A percentile compares a stretch with the other conserved stretches of the same genome.
Evolutionary conservation across 768 basidiomycete genomes (phyloP).

Genomic region (Calocera viscosa): DNA sequence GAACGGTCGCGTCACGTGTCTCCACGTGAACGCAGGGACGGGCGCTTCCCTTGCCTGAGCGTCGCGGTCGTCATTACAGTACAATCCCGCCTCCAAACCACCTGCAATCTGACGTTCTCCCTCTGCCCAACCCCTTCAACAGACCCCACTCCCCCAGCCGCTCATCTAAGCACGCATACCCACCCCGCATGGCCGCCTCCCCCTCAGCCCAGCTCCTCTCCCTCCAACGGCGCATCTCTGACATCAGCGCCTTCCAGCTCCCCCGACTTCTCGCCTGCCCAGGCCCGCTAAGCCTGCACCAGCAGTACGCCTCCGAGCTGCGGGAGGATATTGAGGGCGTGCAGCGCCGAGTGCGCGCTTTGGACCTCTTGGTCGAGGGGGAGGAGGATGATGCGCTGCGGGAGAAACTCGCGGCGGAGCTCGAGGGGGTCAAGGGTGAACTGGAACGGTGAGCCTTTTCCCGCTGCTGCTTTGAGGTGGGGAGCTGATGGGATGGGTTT

Average conservation of each 20-base stretch:
- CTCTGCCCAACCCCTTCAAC: background rate
- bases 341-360: slow-evolving; percentile 38
- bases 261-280: slow-evolving; percentile 56
- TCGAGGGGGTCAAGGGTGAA: slow-evolving; percentile 36
- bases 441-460: slow-evolving; percentile 40
- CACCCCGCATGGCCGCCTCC: background rate
- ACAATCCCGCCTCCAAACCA: too few relatives aligned
- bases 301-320: slow-evolving; percentile 59
- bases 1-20: too few relatives aligned
- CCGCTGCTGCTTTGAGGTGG: slow-evolving; percentile 9
- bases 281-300: slow-evolving; percentile 59
- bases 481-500: background rate
- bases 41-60: too few relatives aligned
- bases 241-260: slow-evolving; percentile 58
- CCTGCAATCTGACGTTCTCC: background rate
- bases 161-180: background rate
- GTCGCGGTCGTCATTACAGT: too few relatives aligned
- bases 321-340: slow-evolving; percentile 60
- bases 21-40: too few relatives aligned
- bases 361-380: slow-evolving; percentile 63
- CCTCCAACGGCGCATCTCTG: slow-evolving; percentile 44
- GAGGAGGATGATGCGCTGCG: slow-evolving; percentile 42
- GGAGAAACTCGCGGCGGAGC: slow-evolving; percentile 36
- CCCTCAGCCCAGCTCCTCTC: slow-evolving; percentile 28
- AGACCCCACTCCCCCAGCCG: background rate